Base-by-base conservation (phyloP, 768 basidiomycete genomes). In the Phanerochaete sordida region DNA sequence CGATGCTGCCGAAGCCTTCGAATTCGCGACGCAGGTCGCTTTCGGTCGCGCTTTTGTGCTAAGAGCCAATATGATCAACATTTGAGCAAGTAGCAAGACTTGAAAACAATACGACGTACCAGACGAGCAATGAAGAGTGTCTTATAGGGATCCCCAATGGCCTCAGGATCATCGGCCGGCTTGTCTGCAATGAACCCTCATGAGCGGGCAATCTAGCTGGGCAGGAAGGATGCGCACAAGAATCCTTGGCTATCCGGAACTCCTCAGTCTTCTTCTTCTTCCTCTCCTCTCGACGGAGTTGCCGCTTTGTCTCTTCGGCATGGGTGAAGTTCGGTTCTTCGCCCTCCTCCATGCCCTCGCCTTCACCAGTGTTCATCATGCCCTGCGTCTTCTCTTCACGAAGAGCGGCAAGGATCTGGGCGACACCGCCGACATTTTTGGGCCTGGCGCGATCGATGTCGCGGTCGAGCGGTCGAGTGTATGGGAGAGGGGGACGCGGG, bases 131-230 rank as follows among this genome's bases (percentile, higher is more conserved):
- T 94, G 74, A 99, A 99, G 24, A 99, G 79, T 0, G 97, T 98
- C 73, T 98, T 98, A 78, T 98, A 99, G 3, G 97, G 97, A 70
- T 99, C 97, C 2, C 97, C 97, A 44, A 89, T 80, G 31, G 94
- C 95, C 70, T 96, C 87, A 13, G 88, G 58, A 68, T 99, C 95
- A 56, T 96, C 95, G 21, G 89, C 81, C 9, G 97, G 97, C 71
- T 95, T 93, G 76, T 95, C 96, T 98, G 60, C 54, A 56, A 63
- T 64, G 56, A 39, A 30, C 43, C 6, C 53, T 64, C 51, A 56
- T 54, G 21, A 13, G 48, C 59, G 5, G n/a, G 48, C 43, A 8
- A 43, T 30, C n/a, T 16, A 56, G n/a, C 26, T 35, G 37, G 47
- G 48, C 27, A 55, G 28, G 11, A 16, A 81, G 8, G 11, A 4